Evolutionary conservation across 805 yeast genomes (phyloP).

Genomic region (Nakazawaea ambrosiae): DNA sequence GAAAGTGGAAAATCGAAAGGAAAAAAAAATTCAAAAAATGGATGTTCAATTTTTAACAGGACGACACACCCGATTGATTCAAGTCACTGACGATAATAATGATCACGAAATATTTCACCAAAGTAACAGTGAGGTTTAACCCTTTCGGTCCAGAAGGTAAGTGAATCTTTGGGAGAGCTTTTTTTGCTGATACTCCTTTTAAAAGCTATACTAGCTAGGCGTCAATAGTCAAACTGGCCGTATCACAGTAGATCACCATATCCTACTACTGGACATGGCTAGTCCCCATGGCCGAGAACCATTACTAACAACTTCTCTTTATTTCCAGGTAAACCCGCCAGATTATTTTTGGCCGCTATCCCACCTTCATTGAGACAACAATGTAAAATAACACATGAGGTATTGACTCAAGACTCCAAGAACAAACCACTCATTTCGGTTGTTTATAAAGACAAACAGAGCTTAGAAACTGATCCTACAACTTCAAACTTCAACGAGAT

Average conservation of each 20-base stretch:
- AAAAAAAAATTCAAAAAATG: background rate
- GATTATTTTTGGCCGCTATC: constrained; percentile 70
- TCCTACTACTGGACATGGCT: no score
- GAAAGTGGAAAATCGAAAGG: background rate
- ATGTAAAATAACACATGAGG: constrained; percentile 58
- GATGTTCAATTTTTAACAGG: background rate
- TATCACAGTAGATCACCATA: no score
- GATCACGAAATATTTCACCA: constrained; percentile 88
- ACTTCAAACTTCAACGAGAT: constrained; percentile 51
- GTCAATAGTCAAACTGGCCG: no score
- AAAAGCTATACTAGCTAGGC: background rate
- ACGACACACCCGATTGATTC: background rate
- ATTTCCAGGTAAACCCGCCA: constrained; percentile 58
- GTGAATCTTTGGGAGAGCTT: no score
- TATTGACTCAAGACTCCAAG: constrained; percentile 38
- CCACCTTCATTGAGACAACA: constrained; percentile 66
- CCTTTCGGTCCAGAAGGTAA: constrained; percentile 63
- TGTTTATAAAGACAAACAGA: constrained; percentile 73
- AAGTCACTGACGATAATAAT: no score
- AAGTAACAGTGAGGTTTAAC: constrained; percentile 69
- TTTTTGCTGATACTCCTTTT: no score
- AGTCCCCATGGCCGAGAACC: no score
- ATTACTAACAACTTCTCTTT: no score
- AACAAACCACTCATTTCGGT: constrained; percentile 63
- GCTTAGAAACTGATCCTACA: constrained; percentile 61